Evolutionary conservation across 176 grass and related monocot genomes (phyloP).

Genomic region (Carex cristatella): DNA sequence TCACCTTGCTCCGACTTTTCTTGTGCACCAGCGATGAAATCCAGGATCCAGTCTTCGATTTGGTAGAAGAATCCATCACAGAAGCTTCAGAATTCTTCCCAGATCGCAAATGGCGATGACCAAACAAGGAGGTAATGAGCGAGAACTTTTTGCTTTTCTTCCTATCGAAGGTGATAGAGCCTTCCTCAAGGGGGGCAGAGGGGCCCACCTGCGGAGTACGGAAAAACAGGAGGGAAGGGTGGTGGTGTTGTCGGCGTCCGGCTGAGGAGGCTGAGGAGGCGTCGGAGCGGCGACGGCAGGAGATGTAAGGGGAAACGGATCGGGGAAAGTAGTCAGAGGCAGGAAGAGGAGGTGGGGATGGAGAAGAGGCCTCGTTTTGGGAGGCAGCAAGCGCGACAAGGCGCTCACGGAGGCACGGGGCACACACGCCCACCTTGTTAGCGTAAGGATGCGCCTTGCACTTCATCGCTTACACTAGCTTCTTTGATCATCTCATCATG

Average conservation of each 20-base stretch:
- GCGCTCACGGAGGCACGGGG: conserved; percentile 85
- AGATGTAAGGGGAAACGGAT: conserved; percentile 65
- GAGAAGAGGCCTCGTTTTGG: conserved; percentile 49
- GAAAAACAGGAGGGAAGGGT: conserved; percentile 59
- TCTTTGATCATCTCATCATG: not conserved
- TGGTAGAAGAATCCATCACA: not conserved
- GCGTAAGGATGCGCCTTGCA: conserved; percentile 74
- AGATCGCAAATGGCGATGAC: conserved; percentile 30
- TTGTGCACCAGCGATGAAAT: conserved; percentile 50
- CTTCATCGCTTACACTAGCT: conserved; percentile 52
- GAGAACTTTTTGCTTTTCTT: conserved; percentile 49
- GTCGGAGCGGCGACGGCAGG: conserved; percentile 48
- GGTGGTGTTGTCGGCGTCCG: conserved; percentile 8
- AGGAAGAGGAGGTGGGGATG: not conserved
- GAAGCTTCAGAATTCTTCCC: not conserved
- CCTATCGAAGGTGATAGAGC: conserved; percentile 35
- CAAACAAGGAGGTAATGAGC: conserved; percentile 54
- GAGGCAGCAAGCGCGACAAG: conserved; percentile 55
- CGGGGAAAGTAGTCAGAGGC: conserved; percentile 36
- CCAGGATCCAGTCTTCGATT: conserved; percentile 50
- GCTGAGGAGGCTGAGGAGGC: not conserved
- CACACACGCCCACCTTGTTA: conserved; percentile 70
- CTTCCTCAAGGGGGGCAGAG: conserved; percentile 30
- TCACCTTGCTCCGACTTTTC: conserved; percentile 34
- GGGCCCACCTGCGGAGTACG: conserved; percentile 80